Percentiles rank a stretch among this genome's conserved stretches.
These are phyloP conservation scores for Lasiosphaeriaceae sp. DNA, from an alignment of 495 filamentous ascomycete species.

Conservation along the genomic window DNA sequence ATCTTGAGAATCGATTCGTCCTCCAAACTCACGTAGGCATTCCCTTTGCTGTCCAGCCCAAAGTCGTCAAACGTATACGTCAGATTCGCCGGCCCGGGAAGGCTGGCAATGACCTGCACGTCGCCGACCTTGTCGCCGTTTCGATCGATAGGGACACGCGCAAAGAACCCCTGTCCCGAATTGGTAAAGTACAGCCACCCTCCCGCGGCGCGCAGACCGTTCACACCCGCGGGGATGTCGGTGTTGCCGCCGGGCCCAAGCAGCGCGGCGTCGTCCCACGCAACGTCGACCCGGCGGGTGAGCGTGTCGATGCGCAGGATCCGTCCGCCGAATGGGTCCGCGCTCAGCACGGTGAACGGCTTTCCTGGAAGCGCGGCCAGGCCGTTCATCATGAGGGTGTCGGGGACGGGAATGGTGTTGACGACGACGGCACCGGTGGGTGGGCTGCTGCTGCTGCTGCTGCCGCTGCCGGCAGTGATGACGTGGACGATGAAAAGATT, in stretches of 20 bases:
- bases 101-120: not conserved
- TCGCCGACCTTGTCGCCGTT: conserved; percentile 20
- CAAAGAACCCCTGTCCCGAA: conserved; percentile 31
- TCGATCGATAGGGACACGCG: conserved; percentile 24
- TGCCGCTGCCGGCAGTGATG: not conserved
- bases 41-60: conserved; percentile 23
- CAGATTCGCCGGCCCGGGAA: not conserved
- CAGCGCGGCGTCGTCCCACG: conserved; percentile 6
- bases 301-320: conserved; percentile 26
- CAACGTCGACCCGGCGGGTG: conserved; percentile 6
- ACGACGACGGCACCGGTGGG: not conserved
- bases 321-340: conserved; percentile 30
- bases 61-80: conserved; percentile 30
- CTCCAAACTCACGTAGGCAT: conserved; percentile 31
- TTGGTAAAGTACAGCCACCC: conserved; percentile 40
- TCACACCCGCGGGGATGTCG: conserved; percentile 31
- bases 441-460: not conserved
- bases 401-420: conserved; percentile 11
- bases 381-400: conserved; percentile 28
- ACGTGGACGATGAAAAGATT: not conserved
- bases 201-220: conserved; percentile 28
- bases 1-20: conserved; percentile 26
- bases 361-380: conserved; percentile 15
- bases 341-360: conserved; percentile 18
- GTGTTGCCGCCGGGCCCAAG: not conserved